A percentile compares a stretch with the other conserved stretches of the same genome.
phyloP scores from a whole-genome alignment of 208 protist species.

The Herpetomonas samuelpessoai region DNA sequence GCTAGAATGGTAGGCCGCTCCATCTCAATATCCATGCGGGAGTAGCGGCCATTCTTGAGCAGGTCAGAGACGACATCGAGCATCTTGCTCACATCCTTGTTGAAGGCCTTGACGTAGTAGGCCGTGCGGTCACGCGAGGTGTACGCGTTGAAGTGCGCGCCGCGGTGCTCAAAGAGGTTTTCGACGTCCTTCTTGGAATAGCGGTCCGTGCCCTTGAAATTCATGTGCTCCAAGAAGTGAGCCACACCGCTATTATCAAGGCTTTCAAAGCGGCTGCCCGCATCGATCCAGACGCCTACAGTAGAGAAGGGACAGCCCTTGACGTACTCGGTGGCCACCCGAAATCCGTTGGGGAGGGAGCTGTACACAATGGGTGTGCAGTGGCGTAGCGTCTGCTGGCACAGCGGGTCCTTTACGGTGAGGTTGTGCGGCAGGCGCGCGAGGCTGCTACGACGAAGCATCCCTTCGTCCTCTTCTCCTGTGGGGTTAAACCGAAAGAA shows the following conservation, averaged over 20 bases:
- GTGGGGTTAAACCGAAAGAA: too few species aligned
- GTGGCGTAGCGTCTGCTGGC: conserved; percentile 38
- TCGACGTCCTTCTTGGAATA: conserved; percentile 93
- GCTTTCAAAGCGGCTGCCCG: conserved; percentile 96
- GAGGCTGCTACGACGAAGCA: conserved; percentile 25
- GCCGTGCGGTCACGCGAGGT: conserved; percentile 97
- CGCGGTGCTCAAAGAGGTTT: conserved; percentile 95
- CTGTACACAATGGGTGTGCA: conserved; percentile 89
- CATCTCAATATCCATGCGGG: conserved; percentile 82
- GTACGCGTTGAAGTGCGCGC: conserved; percentile 98
- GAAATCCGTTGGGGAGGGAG: conserved; percentile 94
- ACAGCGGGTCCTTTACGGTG: conserved; percentile 48
- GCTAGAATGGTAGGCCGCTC: conserved; percentile 96
- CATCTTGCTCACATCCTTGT: conserved; percentile 90
- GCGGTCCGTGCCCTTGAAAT: conserved; percentile 97
- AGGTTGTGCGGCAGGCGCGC: conserved; percentile 48
- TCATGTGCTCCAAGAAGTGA: conserved; percentile 99
- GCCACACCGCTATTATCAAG: conserved; percentile 97
- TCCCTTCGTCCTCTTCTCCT: too few species aligned
- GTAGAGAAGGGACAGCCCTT: conserved; percentile 91
- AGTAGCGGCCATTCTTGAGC: conserved; percentile 92
- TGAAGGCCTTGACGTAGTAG: conserved; percentile 97
- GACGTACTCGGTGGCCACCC: conserved; percentile 96
- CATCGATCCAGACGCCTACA: conserved; percentile 98
- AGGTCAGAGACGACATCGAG: conserved; percentile 97